Evolutionary conservation across 768 basidiomycete species (phyloP).

Genomic region (Lentinula raphanica): DNA sequence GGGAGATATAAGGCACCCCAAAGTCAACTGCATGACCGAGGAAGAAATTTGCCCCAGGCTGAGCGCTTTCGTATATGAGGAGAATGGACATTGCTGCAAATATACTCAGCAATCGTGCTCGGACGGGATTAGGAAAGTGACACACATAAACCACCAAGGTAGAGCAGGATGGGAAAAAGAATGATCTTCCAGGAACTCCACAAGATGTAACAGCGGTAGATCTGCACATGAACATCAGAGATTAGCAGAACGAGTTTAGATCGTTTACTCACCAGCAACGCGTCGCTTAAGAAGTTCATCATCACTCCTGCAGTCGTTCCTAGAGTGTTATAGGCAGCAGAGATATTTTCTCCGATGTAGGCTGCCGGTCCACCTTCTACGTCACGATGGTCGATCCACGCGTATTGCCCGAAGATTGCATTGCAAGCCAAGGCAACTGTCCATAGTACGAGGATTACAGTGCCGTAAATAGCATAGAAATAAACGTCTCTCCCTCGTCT

Average conservation of each 20-base stretch:
- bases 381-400: conserved; percentile 28
- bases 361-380: conserved; percentile 27
- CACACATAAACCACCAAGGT: conserved; percentile 18
- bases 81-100: conserved; percentile 40
- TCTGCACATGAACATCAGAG: conserved; percentile 15
- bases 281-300: conserved; percentile 31
- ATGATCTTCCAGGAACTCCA: conserved; percentile 18
- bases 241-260: background rate
- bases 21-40: conserved; percentile 31
- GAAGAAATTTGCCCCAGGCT: conserved; percentile 37
- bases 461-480: conserved; percentile 14
- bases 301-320: conserved; percentile 19
- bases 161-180: conserved; percentile 17
- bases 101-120: too few species aligned
- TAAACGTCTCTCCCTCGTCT: background rate
- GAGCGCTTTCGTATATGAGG: conserved; percentile 31
- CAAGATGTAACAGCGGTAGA: conserved; percentile 33
- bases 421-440: conserved; percentile 24
- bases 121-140: too few species aligned
- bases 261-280: conserved; percentile 25
- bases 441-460: conserved; percentile 20
- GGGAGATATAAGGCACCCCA: conserved; percentile 34
- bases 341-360: conserved; percentile 19
- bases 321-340: conserved; percentile 26
- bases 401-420: conserved; percentile 25